Percentiles rank a stretch among this genome's conserved stretches.
These are phyloP conservation scores for Canavalia gladiata DNA, from an alignment of 306 rosid species.

Conservation along the genomic window DNA sequence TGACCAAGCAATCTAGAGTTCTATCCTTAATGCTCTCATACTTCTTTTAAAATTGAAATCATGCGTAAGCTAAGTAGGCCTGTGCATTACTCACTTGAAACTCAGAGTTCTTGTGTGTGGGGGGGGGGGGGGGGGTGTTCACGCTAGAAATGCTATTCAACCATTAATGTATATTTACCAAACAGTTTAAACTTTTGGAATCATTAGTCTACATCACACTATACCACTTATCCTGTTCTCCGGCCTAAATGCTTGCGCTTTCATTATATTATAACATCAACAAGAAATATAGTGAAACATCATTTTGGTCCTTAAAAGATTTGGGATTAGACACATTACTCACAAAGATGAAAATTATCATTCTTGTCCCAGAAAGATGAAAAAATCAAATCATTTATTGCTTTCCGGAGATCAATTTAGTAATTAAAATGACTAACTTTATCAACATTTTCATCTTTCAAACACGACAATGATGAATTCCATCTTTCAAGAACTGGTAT, in stretches of 20 bases:
- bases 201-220: neutral
- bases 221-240: neutral
- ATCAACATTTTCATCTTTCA: neutral
- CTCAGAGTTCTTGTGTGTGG: neutral
- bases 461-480: neutral
- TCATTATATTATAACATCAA: neutral
- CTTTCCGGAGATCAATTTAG: neutral
- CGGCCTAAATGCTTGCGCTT: neutral
- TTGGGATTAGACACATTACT: neutral
- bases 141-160: neutral
- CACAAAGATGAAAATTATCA: too few relatives aligned
- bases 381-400: too few relatives aligned
- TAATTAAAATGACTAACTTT: neutral
- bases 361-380: too few relatives aligned
- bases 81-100: neutral
- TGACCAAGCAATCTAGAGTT: neutral
- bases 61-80: conserved; percentile 5
- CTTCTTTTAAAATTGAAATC: conserved; percentile 6
- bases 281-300: neutral
- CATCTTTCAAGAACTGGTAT: neutral
- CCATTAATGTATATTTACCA: neutral
- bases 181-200: neutral
- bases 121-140: too few relatives aligned
- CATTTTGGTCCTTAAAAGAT: neutral
- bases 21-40: neutral